Conservation (phyloP, 805 yeast species). For the Ogataea trehalophila region DNA sequence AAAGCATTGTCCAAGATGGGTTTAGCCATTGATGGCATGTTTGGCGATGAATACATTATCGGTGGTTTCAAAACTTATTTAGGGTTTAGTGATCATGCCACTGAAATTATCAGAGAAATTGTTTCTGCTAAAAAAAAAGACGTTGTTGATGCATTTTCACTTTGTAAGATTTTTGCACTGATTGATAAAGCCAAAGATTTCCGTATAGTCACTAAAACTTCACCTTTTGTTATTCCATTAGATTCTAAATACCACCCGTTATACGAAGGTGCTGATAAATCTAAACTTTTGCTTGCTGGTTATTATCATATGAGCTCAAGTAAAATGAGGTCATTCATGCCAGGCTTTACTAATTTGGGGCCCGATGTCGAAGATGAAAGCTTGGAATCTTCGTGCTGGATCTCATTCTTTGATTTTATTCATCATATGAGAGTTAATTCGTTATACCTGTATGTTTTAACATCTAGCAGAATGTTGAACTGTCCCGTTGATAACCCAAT, state of each 20-base stretch:
- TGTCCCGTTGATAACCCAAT: slow-evolving; percentile 6
- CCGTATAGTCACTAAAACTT: slow-evolving; percentile 17
- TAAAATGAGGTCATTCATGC: slow-evolving; percentile 7
- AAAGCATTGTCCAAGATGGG: slow-evolving; percentile 22
- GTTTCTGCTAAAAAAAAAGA: slow-evolving; percentile 11
- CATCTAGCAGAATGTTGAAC: slow-evolving; percentile 23
- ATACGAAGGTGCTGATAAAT: slow-evolving; percentile 23
- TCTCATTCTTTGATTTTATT: slow-evolving; percentile 25
- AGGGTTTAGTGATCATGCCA: slow-evolving; percentile 26
- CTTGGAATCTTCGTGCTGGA: slow-evolving; percentile 18
- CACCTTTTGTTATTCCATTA: slow-evolving; percentile 21
- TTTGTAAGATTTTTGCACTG: slow-evolving; percentile 16
- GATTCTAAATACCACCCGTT: slow-evolving; percentile 25
- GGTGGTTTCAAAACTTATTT: slow-evolving; percentile 25
- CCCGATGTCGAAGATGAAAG: not conserved
- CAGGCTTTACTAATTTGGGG: not conserved
- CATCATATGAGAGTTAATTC: slow-evolving; percentile 31
- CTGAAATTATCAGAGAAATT: slow-evolving; percentile 21
- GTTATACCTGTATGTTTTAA: slow-evolving; percentile 32
- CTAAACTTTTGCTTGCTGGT: slow-evolving; percentile 15
- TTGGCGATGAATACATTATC: slow-evolving; percentile 5
- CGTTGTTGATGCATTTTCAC: slow-evolving; percentile 10
- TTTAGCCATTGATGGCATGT: slow-evolving; percentile 20
- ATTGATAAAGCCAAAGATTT: slow-evolving; percentile 22
- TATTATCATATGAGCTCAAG: slow-evolving; percentile 18